Conservation (phyloP, 768 basidiomycete genomes). For the Mycena crocata region DNA sequence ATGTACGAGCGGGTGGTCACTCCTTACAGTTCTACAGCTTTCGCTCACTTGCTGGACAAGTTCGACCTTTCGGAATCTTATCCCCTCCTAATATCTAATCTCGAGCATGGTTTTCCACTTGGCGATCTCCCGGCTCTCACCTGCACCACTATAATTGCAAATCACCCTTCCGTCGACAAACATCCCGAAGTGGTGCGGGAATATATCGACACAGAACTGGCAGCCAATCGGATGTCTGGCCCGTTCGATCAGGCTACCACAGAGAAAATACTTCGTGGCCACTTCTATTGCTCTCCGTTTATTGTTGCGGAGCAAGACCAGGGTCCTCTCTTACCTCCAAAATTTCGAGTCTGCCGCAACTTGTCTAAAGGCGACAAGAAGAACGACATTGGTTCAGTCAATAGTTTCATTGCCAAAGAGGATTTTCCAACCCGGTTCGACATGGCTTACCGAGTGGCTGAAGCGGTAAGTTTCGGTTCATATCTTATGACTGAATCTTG, state of each 20-base stretch:
- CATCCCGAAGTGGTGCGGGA: too few relatives aligned
- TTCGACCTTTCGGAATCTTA: slow-evolving; percentile 39
- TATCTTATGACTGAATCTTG: background rate
- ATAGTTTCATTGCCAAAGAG: slow-evolving; percentile 19
- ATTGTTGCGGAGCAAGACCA: slow-evolving; percentile 36
- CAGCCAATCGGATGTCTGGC: slow-evolving; percentile 26
- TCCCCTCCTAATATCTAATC: slow-evolving; percentile 43
- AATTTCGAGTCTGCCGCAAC: slow-evolving; percentile 17
- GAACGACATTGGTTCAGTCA: slow-evolving; percentile 1
- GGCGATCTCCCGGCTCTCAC: slow-evolving; percentile 42
- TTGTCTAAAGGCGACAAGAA: slow-evolving; percentile 9
- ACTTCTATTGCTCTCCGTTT: slow-evolving; percentile 44
- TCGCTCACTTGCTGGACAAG: slow-evolving; percentile 37
- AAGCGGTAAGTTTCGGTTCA: slow-evolving; percentile 23
- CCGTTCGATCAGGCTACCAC: slow-evolving; percentile 30
- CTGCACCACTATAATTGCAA: slow-evolving; percentile 20
- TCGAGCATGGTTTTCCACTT: slow-evolving; percentile 47
- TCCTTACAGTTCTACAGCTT: slow-evolving; percentile 46
- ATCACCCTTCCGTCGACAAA: too few relatives aligned
- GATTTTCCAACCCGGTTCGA: slow-evolving; percentile 27
- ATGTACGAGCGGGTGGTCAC: slow-evolving; percentile 41
- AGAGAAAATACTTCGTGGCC: slow-evolving; percentile 39
- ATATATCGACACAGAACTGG: slow-evolving; percentile 30
- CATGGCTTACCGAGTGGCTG: slow-evolving; percentile 15
- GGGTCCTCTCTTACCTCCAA: slow-evolving; percentile 6